These are phyloP conservation scores for Diaporthe nobilis DNA, from an alignment of 2,329 filamentous ascomycete species.

Conservation along the genomic window DNA sequence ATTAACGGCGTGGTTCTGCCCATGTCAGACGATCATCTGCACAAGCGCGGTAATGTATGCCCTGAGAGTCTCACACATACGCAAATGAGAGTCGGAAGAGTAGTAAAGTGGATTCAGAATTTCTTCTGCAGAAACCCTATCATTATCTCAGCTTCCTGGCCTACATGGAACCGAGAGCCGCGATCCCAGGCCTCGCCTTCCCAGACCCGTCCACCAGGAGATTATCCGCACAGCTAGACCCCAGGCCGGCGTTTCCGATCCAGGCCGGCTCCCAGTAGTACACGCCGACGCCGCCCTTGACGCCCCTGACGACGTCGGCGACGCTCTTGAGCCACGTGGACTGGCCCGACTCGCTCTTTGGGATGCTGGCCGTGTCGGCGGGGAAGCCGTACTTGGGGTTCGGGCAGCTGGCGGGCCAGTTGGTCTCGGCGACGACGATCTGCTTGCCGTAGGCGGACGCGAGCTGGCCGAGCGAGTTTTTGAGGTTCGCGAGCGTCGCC, in stretches of 20 bases:
- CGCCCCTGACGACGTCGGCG: slow-evolving; percentile 66
- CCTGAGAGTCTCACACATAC: too few relatives aligned
- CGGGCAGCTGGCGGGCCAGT: slow-evolving; percentile 78
- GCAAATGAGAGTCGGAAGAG: too few relatives aligned
- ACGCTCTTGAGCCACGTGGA: slow-evolving; percentile 72
- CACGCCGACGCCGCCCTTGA: slow-evolving; percentile 69
- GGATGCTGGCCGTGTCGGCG: slow-evolving; percentile 70
- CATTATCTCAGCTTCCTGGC: too few relatives aligned
- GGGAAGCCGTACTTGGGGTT: slow-evolving; percentile 73
- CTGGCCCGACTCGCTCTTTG: slow-evolving; percentile 75
- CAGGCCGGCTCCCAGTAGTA: slow-evolving; percentile 84
- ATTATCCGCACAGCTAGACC: slow-evolving; percentile 76
- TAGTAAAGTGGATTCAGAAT: not conserved
- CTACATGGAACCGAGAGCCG: slow-evolving; percentile 24
- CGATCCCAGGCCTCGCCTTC: slow-evolving; percentile 5
- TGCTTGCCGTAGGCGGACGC: slow-evolving; percentile 74
- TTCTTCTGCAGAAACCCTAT: not conserved
- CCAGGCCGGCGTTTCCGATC: slow-evolving; percentile 75
- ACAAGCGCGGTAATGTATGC: too few relatives aligned
- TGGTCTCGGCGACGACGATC: slow-evolving; percentile 76
- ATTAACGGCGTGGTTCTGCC: not conserved
- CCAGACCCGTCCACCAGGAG: slow-evolving; percentile 23
- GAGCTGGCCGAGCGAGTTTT: slow-evolving; percentile 70
- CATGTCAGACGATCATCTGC: too few relatives aligned
- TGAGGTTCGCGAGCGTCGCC: slow-evolving; percentile 72